Evolutionary conservation across 2,329 filamentous ascomycete species (phyloP), one percentile per base, ranked within the genome.

Genomic region (Colletotrichum sp.): DNA sequence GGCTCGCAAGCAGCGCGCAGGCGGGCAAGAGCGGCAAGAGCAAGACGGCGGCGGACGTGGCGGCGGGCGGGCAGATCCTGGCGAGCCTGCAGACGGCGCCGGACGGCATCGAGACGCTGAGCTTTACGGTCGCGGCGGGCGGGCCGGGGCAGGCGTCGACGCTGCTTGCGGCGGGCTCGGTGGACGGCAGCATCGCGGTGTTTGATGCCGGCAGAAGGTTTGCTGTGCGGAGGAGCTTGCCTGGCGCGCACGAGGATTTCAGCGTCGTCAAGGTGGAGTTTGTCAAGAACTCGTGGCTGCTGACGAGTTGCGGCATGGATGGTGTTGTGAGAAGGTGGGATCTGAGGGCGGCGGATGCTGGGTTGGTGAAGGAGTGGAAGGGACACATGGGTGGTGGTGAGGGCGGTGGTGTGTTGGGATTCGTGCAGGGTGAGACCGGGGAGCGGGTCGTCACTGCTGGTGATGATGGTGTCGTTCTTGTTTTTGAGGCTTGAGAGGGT

Each of bases 191-290:
- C 72, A 96, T 99, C 77, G 95, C 93, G 12, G 90, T 99, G 4
- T 98, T 96, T 83, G 97, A 99, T 85, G 93, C 94, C 0, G 92
- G 94, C 59, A 93, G 97, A 79, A 93, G 95, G 69, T 99, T 98
- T 82, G 95, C 96, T 4, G 92, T 98, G n/a, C 91, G 97, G 68
- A 89, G 95, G 71, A 93, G 96, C 82, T 95, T 99, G 78, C 90
- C 90, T 67, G 94, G 94, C 66, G 96, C 95, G 2, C 96, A 98
- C 83, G 94, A 96, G 78, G 94, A 95, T n/a, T 94, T 94, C 81
- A 94, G 95, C 2, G 95, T 99, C 25, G 96, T 99, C 77, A 96
- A 98, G 86, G 92, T 99, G 6, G 95, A 98, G 76, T 99, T 98
- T 81, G 91, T 98, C 75, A 88, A 88, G 82, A 83, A 86, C 79